phyloP scores from a whole-genome alignment of 495 filamentous ascomycete genomes.

The Penicillium waksmanii region DNA sequence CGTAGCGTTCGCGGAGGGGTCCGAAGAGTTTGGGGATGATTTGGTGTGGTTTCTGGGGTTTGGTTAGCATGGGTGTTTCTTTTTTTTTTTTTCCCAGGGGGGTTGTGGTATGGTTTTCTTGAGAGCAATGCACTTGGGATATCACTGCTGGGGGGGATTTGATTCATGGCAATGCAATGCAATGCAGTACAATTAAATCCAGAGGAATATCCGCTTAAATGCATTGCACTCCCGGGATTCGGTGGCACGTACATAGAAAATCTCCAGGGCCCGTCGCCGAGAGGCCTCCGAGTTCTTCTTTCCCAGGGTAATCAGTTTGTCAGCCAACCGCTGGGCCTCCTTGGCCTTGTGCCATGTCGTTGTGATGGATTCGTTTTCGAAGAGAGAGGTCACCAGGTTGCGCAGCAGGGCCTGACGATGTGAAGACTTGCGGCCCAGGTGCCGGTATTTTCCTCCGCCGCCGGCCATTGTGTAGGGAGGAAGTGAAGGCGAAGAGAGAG shows the following conservation, averaged over 20 bases:
- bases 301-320: conserved; percentile 89
- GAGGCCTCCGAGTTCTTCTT: conserved; percentile 87
- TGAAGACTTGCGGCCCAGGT: conserved; percentile 78
- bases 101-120: not conserved
- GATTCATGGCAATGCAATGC: not conserved
- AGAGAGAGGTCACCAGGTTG: conserved; percentile 94
- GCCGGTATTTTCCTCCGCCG: conserved; percentile 80
- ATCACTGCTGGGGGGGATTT: no score
- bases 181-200: not conserved
- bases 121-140: no score
- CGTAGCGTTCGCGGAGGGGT: conserved; percentile 77
- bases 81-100: not conserved
- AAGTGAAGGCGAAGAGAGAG: not conserved
- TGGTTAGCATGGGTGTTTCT: conserved; percentile 14
- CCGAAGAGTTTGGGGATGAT: conserved; percentile 89
- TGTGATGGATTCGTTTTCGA: conserved; percentile 87
- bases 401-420: conserved; percentile 93
- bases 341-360: conserved; percentile 98
- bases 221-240: not conserved
- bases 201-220: not conserved
- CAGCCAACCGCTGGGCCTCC: conserved; percentile 89
- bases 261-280: conserved; percentile 64
- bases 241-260: conserved; percentile 74
- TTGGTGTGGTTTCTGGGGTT: conserved; percentile 60
- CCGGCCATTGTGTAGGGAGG: conserved; percentile 70